Base-by-base conservation (phyloP, 768 basidiomycete genomes). In the Lactarius trivialis region DNA sequence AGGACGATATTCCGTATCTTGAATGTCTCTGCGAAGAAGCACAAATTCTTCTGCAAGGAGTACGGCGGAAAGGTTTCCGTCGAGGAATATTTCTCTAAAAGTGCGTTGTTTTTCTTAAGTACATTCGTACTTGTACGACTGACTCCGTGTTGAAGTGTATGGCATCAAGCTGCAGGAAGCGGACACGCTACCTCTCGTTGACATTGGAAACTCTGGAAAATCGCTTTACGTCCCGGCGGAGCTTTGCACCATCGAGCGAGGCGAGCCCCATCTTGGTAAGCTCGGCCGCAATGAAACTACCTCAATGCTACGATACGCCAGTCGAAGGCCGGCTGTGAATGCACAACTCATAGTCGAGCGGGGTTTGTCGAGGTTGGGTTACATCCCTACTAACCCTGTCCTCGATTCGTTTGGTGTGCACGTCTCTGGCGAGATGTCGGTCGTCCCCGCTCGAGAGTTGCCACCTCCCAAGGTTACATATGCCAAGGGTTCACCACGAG, bases 251-350 rank as follows among this genome's bases (percentile, higher is more conserved):
- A 86, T 92, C 55, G 71, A 77, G 11, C 72, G 79, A 0, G 84
- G 84, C 9, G 82, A 82, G 65, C 76, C 85, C 0, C 88, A 81
- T 75, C 78, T 79, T 21, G 85, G 81, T 5, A 82, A 78, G 60
- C 82, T 91, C 2, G 78, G 72, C 60, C 82, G 81, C n/a, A 75
- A 69, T 6, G 84, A 87, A 68, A 88, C 87, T 0, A 74, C 82
- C 0, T 71, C 76, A n/a, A 91, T 92, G 90, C 85, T 92, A 60
- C 76, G 75, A 49, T 74, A 74, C 59, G 89, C 90, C 0, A 88
- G 85, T 72, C 84, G 85, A 32, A 77, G 77, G 1, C 90, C 90
- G 0, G 71, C 69, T 0, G 67, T 76, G 58, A 90, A 89, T 63
- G 86, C 85, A 0, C 75, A 77, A 33, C 65, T 77, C 12, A 88